Percentiles rank a stretch among this genome's conserved stretches.
These are phyloP conservation scores for Coriolopsis trogii DNA, from an alignment of 1,284 basidiomycete species.

Conservation along the genomic window DNA sequence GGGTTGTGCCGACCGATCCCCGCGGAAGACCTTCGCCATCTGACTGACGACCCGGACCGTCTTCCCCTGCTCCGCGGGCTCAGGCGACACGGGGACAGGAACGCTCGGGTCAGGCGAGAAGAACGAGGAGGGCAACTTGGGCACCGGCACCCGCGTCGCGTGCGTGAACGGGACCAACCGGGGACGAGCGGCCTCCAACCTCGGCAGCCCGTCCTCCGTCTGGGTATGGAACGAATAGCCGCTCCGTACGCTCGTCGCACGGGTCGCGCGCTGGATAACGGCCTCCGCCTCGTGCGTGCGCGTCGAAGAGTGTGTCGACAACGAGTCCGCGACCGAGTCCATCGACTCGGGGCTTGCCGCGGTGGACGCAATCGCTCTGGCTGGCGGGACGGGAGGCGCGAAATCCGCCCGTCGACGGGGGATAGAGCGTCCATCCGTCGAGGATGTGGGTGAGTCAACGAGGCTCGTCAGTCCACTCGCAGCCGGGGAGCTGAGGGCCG, in stretches of 20 bases:
- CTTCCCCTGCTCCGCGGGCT: conserved; percentile 10
- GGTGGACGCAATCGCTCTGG: too few relatives aligned
- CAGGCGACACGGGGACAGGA: conserved; percentile 24
- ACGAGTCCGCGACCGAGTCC: conserved; percentile 35
- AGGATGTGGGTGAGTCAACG: conserved; percentile 59
- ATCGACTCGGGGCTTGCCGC: conserved; percentile 16
- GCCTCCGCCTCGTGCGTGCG: conserved; percentile 48
- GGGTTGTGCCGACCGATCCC: conserved; percentile 40
- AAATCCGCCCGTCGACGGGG: conserved; percentile 70
- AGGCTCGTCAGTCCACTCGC: conserved; percentile 42
- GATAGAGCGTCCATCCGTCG: conserved; percentile 63
- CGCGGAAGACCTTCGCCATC: conserved; percentile 58
- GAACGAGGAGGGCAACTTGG: conserved; percentile 40
- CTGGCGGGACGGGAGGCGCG: too few relatives aligned
- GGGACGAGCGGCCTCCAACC: conserved; percentile 43
- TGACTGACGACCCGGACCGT: conserved; percentile 62
- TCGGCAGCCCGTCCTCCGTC: conserved; percentile 22
- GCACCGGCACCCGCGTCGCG: conserved; percentile 66
- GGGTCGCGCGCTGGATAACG: conserved; percentile 48
- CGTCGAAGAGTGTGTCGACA: conserved; percentile 28
- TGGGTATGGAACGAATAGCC: conserved; percentile 36
- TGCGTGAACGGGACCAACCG: conserved; percentile 76
- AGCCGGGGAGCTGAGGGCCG: conserved; percentile 38
- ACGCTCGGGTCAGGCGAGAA: conserved; percentile 33
- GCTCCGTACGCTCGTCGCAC: conserved; percentile 52